Base-by-base conservation (phyloP, 2,329 filamentous ascomycete species). In the Paecilomyces fulvus region DNA sequence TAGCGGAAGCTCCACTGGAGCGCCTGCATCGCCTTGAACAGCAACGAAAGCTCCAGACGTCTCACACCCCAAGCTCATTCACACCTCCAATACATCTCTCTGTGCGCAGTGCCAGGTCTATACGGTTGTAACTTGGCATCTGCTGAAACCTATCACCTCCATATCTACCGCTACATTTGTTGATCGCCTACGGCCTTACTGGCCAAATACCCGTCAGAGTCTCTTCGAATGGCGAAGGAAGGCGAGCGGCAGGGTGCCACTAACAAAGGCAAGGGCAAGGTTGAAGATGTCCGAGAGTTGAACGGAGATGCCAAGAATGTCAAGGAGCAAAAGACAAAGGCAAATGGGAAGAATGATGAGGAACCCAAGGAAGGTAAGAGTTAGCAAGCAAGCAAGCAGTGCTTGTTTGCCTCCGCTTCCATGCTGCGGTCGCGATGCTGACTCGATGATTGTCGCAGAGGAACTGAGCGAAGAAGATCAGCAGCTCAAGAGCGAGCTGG, bases 391-490 rank as follows among this genome's bases (percentile, higher is more conserved):
- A 23, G 31, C 37, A 49, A 20, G 23, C 10, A 55, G 8, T 52
- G 49, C 28, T 12, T 28, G 30, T n/a, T 33, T 48, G 37, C 49
- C 56, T 43, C 37, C 37, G n/a, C n/a, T 30, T 30, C 49, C 30
- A 51, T 21, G 54, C 71, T 79, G 67, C 69, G 57, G 55, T 53
- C 58, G 60, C 52, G 53, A 56, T 57, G 59, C 66, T 66, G 61
- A 69, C 60, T 56, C 56, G 65, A 65, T 59, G 68, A 56, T 51
- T 74, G 76, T 73, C 68, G 72, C 81, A 78, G 92, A 97, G 77
- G 94, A 99, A 77, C 86, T 99, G 65, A 99, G 83, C 69, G 94
- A 99, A 69, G 94, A 99, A 75, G 94, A 99, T 64, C 92, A 97
- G 77, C 92, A 97, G 79, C 85, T 99, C 70, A 99, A 99, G 81